phyloP scores from a whole-genome alignment of 345 rosid genomes.

The Garcia nutans region DNA sequence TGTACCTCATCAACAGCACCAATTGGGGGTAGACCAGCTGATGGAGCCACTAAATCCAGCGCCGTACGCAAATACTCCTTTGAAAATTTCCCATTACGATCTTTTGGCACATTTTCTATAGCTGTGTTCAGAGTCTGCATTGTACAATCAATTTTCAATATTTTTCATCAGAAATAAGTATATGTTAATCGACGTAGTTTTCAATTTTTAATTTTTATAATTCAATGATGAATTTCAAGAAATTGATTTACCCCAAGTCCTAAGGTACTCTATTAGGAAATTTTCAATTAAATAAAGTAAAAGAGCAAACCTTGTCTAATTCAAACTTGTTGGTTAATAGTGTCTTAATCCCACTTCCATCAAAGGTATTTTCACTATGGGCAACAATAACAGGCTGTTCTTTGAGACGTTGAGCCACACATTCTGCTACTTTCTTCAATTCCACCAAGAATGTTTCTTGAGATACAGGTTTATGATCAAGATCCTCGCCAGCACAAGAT shows the following conservation, averaged over 20 bases:
- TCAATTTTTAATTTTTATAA: too few relatives aligned
- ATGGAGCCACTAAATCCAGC: slow-evolving; percentile 66
- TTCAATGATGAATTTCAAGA: too few relatives aligned
- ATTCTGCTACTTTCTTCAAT: slow-evolving; percentile 63
- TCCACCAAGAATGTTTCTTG: slow-evolving; percentile 58
- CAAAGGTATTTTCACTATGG: slow-evolving; percentile 78
- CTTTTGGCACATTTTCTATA: slow-evolving; percentile 55
- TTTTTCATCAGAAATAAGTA: too few relatives aligned
- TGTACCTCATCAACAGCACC: slow-evolving; percentile 78
- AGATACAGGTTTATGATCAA: slow-evolving; percentile 42
- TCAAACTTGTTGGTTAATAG: slow-evolving; percentile 81
- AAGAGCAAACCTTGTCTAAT: slow-evolving; percentile 61
- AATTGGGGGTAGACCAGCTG: slow-evolving; percentile 79
- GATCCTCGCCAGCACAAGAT: slow-evolving; percentile 34
- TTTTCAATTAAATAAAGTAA: background rate
- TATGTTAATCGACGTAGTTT: too few relatives aligned
- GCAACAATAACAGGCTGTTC: slow-evolving; percentile 97
- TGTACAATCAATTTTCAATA: background rate
- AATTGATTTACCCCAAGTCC: too few relatives aligned
- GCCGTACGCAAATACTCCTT: slow-evolving; percentile 63
- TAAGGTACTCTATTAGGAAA: too few relatives aligned
- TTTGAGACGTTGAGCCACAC: slow-evolving; percentile 68
- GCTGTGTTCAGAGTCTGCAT: slow-evolving; percentile 59
- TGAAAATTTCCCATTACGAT: slow-evolving; percentile 61
- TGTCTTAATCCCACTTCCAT: slow-evolving; percentile 77